These are phyloP conservation scores for Coccomyxa subellipsoidea DNA, from an alignment of 163 green algal species.

Conservation along the genomic window DNA sequence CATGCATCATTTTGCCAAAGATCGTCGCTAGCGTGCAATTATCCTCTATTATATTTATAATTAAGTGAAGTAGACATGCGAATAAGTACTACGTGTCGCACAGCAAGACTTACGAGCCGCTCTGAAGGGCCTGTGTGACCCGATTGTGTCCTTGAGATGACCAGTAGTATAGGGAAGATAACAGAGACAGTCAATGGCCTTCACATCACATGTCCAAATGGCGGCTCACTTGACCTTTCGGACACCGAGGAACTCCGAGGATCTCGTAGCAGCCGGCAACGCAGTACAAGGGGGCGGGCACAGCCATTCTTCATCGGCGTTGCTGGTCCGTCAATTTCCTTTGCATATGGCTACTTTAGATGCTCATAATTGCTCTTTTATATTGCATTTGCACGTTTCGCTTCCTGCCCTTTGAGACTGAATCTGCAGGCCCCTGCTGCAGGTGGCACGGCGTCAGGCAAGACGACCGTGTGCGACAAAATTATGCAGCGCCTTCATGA, in stretches of 20 bases:
- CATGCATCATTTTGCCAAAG: no score
- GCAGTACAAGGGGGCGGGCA: background rate
- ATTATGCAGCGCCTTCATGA: conserved; percentile 74
- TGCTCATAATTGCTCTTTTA: background rate
- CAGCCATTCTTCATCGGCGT: conserved; percentile 51
- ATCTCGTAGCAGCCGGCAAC: background rate
- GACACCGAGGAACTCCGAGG: background rate
- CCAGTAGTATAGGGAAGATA: background rate
- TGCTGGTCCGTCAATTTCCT: conserved; percentile 19
- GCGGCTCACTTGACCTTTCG: background rate
- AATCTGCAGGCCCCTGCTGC: background rate
- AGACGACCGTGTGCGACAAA: conserved; percentile 83
- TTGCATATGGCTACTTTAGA: background rate
- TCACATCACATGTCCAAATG: background rate
- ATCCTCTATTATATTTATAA: no score
- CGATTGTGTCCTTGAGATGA: background rate
- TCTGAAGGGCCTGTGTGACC: no score
- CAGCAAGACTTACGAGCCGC: no score
- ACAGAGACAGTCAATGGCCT: background rate
- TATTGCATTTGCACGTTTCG: background rate
- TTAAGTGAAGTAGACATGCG: no score
- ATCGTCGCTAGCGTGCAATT: no score
- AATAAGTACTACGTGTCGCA: no score
- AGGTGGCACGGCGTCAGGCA: conserved; percentile 73
- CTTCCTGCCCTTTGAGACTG: background rate